A percentile compares a stretch with the other conserved stretches of the same genome.
phyloP scores from a whole-genome alignment of 441 rosid genomes.

The Isatis lusitanica region DNA sequence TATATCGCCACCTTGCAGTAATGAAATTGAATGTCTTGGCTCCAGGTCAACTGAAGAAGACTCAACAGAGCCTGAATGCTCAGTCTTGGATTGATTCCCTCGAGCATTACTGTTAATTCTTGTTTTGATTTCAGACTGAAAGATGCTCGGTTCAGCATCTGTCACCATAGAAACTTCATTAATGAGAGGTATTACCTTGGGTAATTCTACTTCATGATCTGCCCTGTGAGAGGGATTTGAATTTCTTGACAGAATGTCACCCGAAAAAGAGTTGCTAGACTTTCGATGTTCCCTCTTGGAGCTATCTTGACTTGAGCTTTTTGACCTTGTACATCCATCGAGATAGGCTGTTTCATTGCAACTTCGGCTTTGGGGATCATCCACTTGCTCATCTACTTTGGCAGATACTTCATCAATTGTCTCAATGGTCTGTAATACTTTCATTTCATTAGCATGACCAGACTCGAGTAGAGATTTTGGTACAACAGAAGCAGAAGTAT shows the following conservation, averaged over 20 bases:
- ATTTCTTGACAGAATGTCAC: conserved; percentile 5
- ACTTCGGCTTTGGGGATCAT: conserved; percentile 36
- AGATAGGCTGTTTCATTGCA: conserved; percentile 34
- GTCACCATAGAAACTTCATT: conserved; percentile 23
- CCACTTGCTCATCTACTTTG: conserved; percentile 25
- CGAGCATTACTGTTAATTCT: conserved; percentile 15
- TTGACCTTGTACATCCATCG: conserved; percentile 44
- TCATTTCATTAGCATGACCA: conserved; percentile 21
- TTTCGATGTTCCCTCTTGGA: conserved; percentile 36
- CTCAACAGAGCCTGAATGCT: conserved; percentile 21
- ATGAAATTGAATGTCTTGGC: conserved; percentile 21
- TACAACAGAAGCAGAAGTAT: conserved; percentile 26
- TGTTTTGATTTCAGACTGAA: conserved; percentile 22
- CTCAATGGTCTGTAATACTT: conserved; percentile 7
- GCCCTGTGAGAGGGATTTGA: conserved; percentile 23
- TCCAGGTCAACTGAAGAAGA: conserved; percentile 19
- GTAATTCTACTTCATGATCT: conserved; percentile 30
- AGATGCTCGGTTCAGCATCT: conserved; percentile 17
- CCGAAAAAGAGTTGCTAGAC: conserved; percentile 34
- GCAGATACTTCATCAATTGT: conserved; percentile 12
- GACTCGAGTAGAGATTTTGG: conserved; percentile 21
- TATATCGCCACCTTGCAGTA: conserved; percentile 19
- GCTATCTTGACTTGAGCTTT: conserved; percentile 35
- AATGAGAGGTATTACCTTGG: conserved; percentile 1
- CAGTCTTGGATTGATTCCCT: conserved; percentile 8